Evolutionary conservation across 1,284 basidiomycete genomes (phyloP).

Genomic region (Boletus sp.): DNA sequence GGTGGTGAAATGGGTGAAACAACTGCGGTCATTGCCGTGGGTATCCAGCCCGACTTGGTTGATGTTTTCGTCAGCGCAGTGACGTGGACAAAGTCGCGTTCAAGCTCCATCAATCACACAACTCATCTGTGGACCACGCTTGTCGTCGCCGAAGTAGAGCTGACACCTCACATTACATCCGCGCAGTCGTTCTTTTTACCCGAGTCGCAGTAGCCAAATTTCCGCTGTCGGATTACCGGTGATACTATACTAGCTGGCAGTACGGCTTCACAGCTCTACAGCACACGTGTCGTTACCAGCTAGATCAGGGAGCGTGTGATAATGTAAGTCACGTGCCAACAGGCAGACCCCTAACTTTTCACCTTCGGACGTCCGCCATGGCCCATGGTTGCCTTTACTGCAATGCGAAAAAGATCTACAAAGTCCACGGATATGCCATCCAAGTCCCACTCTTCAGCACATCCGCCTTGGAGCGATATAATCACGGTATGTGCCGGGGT

Average conservation of each 20-base stretch:
- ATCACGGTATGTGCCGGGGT: constrained; percentile 42
- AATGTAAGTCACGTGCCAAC: constrained; percentile 14
- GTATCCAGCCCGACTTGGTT: not conserved
- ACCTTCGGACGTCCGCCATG: not conserved
- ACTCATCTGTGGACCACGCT: no score
- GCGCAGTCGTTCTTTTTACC: no score
- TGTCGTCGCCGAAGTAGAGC: no score
- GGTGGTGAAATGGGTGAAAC: constrained; percentile 1
- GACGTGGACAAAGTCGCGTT: no score
- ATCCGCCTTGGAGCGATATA: constrained; percentile 63
- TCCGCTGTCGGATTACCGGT: constrained; percentile 1
- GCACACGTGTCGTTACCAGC: no score
- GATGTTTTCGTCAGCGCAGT: not conserved
- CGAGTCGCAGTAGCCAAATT: not conserved
- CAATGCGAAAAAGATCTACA: constrained; percentile 28
- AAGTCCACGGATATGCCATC: constrained; percentile 15
- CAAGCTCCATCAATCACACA: no score
- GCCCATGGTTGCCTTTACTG: constrained; percentile 32
- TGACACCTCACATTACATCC: no score
- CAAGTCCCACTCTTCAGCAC: constrained; percentile 16
- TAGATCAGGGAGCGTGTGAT: no score
- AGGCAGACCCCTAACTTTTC: constrained; percentile 4
- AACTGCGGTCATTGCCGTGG: constrained; percentile 13
- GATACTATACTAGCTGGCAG: no score
- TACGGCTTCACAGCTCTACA: no score